phyloP scores from a whole-genome alignment of 1,139 yeast species.

The Kluyveromyces sp. region DNA sequence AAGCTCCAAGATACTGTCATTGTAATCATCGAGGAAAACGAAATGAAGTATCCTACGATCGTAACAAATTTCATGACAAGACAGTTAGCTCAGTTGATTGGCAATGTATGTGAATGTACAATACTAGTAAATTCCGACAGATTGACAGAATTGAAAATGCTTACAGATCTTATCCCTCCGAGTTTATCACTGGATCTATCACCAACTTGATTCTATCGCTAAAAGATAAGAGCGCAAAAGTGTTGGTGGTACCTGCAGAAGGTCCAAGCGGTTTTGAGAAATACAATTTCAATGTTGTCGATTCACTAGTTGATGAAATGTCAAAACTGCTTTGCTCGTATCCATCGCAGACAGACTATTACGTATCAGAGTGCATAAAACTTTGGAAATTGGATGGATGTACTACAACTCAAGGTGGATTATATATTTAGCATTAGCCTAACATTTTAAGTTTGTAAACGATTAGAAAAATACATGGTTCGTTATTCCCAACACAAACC shows the following conservation, averaged over 20 bases:
- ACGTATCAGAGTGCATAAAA: conserved; percentile 1
- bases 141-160: conserved; percentile 17
- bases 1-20: conserved; percentile 5
- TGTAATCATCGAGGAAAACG: conserved; percentile 6
- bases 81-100: conserved; percentile 1
- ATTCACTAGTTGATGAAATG: conserved; percentile 20
- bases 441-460: background rate
- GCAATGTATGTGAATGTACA: conserved; percentile 3
- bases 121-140: conserved; percentile 27
- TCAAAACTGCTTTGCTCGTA: conserved; percentile 2
- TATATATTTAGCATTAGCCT: background rate
- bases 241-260: conserved; percentile 28
- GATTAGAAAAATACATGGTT: background rate
- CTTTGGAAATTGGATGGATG: conserved; percentile 22
- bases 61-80: conserved; percentile 4
- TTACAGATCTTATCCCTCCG: conserved; percentile 21
- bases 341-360: conserved; percentile 2
- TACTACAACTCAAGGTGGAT: conserved; percentile 6
- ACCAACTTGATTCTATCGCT: conserved; percentile 21
- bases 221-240: conserved; percentile 10
- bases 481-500: no score
- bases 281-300: conserved; percentile 20
- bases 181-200: conserved; percentile 27
- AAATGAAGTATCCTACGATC: conserved; percentile 6
- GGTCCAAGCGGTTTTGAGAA: conserved; percentile 32